Evolutionary conservation across 2,329 filamentous ascomycete genomes (phyloP), one percentile per base, ranked within the genome.

Genomic region (Lachnellula cervina): DNA sequence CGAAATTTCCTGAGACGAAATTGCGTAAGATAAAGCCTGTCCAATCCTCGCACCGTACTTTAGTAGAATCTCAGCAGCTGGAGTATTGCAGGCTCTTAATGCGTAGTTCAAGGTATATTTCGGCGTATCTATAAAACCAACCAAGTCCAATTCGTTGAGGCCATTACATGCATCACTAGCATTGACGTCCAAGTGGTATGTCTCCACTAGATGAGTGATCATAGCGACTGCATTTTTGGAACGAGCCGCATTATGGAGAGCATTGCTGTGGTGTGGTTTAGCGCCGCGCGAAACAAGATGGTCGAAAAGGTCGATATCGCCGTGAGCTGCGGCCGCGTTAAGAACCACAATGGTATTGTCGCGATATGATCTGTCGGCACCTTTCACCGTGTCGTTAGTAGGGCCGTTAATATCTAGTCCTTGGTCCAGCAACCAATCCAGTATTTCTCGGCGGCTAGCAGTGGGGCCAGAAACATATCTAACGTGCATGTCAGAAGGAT

Each of bases 371-470:
- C 19, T 23, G 45, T 32, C 21, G 17, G 28, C 11, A 19, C 21
- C 25, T 25, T 40, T 17, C 25, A 57, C 4, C n/a, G 19, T 51
- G 5, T 11, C 19, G n/a, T 47, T 47, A 16, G 19, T 23, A n/a
- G 32, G 19, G 9, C 35, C 32, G 48, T 57, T 57, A 14, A 54
- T 50, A 28, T 57, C 55, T 40, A 57, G 13, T 6, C 55, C 55
- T 51, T 57, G 55, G 21, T 57, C 55, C 5, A 57, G 40, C 19
- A 57, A 19, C 51, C 47, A 57, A 32, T 57, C 51, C 14, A 57
- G 35, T 44, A 51, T 34, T 54, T 54, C 55, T 43, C 49, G 37
- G 14, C 37, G 14, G 37, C 17, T 40, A 16, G 14, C 37, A 8
- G 14, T 4, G 37, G 37, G 14, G 37, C 28, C 8, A 28, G 28